A percentile compares a stretch with the other conserved stretches of the same genome.
Evolutionary conservation across 441 rosid species (phyloP).

Genomic region (Lepidium campestre): DNA sequence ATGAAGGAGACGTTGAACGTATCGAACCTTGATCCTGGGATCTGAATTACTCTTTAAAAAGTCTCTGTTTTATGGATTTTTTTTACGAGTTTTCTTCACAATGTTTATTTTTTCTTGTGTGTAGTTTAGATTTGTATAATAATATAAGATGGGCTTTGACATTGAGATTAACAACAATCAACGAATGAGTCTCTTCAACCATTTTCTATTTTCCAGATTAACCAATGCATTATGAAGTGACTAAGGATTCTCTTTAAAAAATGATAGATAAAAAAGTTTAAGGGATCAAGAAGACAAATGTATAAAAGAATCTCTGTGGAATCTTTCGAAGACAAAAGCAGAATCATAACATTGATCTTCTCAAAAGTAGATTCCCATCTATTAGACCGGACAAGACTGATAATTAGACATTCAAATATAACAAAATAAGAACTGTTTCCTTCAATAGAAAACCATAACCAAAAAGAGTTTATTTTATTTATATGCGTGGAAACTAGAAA

Average conservation of each 20-base stretch:
- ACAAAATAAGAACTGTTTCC: not conserved
- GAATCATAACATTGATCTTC: not conserved
- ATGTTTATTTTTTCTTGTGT: constrained; percentile 2
- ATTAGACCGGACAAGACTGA: not conserved
- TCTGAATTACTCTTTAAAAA: constrained; percentile 1
- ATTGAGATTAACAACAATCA: constrained; percentile 1
- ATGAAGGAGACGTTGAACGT: constrained; percentile 30
- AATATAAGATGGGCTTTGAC: not conserved
- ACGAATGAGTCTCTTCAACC: not conserved
- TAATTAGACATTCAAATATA: not conserved
- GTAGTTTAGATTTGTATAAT: constrained; percentile 20
- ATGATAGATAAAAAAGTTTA: not conserved
- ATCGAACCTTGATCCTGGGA: constrained; percentile 30
- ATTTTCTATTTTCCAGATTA: not conserved
- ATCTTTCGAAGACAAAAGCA: not conserved
- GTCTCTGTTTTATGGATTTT: not conserved
- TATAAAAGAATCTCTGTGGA: not conserved
- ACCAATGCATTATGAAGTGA: not conserved
- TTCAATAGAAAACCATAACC: not conserved
- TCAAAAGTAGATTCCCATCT: not conserved
- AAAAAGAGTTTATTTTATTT: not conserved
- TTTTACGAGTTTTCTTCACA: not conserved
- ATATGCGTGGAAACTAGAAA: constrained; percentile 23
- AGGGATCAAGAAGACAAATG: not conserved
- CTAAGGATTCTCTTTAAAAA: not conserved